Conservation (phyloP, 768 basidiomycete genomes). For the Leccinum imitatum region DNA sequence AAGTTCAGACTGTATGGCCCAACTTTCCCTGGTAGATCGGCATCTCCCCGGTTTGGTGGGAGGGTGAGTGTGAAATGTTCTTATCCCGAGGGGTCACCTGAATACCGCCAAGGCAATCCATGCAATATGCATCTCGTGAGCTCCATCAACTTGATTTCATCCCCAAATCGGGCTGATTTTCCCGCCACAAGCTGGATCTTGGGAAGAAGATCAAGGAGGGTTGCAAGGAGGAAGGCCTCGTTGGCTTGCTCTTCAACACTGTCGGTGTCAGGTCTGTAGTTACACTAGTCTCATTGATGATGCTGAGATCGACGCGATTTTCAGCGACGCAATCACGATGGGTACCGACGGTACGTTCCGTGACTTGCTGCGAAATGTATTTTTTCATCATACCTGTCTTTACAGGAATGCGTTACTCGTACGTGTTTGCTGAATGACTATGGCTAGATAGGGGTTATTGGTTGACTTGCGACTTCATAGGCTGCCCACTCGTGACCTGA, state of each 20-base stretch:
- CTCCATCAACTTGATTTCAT: slow-evolving; percentile 3
- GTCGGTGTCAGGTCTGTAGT: slow-evolving; percentile 71
- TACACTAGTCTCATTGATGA: background rate
- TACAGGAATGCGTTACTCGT: slow-evolving; percentile 87
- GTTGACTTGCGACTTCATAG: slow-evolving; percentile 35
- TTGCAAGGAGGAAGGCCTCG: slow-evolving; percentile 75
- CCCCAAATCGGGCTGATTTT: slow-evolving; percentile 1
- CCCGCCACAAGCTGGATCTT: slow-evolving; percentile 62
- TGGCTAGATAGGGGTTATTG: background rate
- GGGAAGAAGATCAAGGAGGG: slow-evolving; percentile 80
- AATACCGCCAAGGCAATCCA: slow-evolving; percentile 61
- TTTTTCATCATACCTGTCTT: slow-evolving; percentile 2
- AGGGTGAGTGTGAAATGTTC: slow-evolving; percentile 48
- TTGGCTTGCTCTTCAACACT: slow-evolving; percentile 83
- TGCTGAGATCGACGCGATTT: background rate
- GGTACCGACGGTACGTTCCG: slow-evolving; percentile 71
- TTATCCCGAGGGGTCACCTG: background rate
- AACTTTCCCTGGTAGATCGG: slow-evolving; percentile 56
- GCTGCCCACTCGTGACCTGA: slow-evolving; percentile 83
- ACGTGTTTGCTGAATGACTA: slow-evolving; percentile 28
- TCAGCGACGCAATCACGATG: slow-evolving; percentile 86
- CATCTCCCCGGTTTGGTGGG: slow-evolving; percentile 90
- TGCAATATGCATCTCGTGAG: slow-evolving; percentile 81
- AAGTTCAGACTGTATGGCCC: slow-evolving; percentile 5
- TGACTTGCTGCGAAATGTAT: background rate